Evolutionary conservation across 2,329 filamentous ascomycete genomes (phyloP), one percentile per base, ranked within the genome.

Genomic region (Fusarium liriodendri): DNA sequence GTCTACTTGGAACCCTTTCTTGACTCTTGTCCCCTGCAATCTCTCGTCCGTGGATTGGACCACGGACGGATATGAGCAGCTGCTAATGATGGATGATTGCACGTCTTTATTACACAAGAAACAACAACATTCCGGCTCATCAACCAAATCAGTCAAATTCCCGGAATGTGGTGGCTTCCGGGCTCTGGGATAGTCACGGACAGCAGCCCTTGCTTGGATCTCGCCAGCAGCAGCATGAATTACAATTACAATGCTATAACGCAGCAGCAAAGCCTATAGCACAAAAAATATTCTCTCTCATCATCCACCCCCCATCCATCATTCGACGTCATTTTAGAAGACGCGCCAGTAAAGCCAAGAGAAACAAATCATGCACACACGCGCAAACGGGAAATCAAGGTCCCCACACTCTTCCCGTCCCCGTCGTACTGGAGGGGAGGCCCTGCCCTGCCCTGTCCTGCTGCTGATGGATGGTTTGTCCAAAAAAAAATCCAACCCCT

Each of bases 341-440:
- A 37, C 40, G 37, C 55, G 65, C 52, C 66, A 65, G 29, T 57
- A 67, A 55, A 57, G 66, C 63, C 57, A 67, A 70, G 72, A 62
- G 55, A 22, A 45, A 55, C 59, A 74, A 13, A 61, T 65, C 55
- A 73, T 72, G 52, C 66, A 65, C 50, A 60, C 38, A 38, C 47
- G 14, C 45, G 29, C 25, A 58, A 27, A 63, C 40, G 45, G 29
- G 57, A 42, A 61, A 65, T 37, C 52, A 29, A 47, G 61, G 54
- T 58, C 62, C 66, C 71, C 72, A 72, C 68, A 69, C 29, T 52
- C 57, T 70, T 72, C 62, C 70, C 70, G 64, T 62, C 16, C 68
- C 55, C n/a, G 45, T 33, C 52, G 40, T 37, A 45, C 42, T 45
- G 20, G 20, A 42, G 11, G 38, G 38, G n/a, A 45, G 20, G 20